Evolutionary conservation across 257 asterid genomes (phyloP).

Genomic region (Lantana camara): DNA sequence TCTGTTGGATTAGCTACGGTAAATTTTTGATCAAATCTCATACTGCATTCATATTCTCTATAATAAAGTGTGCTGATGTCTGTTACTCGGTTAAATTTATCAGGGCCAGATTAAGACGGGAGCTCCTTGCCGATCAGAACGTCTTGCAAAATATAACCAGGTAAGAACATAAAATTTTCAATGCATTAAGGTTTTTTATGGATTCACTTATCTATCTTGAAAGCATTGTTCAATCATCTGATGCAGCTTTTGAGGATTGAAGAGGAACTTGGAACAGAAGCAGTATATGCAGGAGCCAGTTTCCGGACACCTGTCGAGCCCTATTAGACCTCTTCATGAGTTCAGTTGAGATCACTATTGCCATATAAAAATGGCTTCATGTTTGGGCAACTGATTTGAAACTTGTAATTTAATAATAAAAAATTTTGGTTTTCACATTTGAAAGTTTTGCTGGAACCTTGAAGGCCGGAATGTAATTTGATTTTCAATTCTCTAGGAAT

Average conservation of each 20-base stretch:
- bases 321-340: constrained; percentile 41
- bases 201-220: too few relatives aligned
- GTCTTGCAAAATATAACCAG: constrained; percentile 98
- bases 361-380: constrained; percentile 26
- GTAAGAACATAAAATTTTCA: constrained; percentile 33
- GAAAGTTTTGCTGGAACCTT: constrained; percentile 24
- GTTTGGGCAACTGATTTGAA: constrained; percentile 8
- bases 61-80: constrained; percentile 6
- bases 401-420: constrained; percentile 24
- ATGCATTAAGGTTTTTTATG: too few relatives aligned
- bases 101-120: constrained; percentile 99
- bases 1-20: constrained; percentile 96
- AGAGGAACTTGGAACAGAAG: constrained; percentile 92
- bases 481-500: constrained; percentile 6
- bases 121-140: constrained; percentile 98
- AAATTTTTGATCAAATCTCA: constrained; percentile 19
- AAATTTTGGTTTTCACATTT: constrained; percentile 28
- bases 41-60: not conserved
- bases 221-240: constrained; percentile 2
- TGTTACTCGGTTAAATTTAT: constrained; percentile 5
- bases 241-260: constrained; percentile 88
- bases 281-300: constrained; percentile 86
- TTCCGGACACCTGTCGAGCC: constrained; percentile 93
- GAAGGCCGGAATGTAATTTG: constrained; percentile 23
- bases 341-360: constrained; percentile 20